These are phyloP conservation scores for Trichoderma sp. DNA, from an alignment of 2,329 filamentous ascomycete species.

Conservation along the genomic window DNA sequence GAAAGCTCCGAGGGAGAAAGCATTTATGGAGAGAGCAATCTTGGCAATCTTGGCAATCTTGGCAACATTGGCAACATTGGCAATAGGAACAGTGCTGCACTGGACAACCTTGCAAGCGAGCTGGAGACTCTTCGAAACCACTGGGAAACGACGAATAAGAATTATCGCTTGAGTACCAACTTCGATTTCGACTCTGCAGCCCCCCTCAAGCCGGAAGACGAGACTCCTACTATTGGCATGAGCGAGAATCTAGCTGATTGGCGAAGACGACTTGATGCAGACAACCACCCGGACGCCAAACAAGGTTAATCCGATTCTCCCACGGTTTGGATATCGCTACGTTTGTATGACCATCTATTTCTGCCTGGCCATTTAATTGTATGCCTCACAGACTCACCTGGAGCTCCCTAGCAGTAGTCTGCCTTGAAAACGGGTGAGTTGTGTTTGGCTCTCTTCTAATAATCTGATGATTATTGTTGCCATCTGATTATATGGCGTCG, in stretches of 20 bases:
- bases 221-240: slow-evolving; percentile 53
- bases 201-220: slow-evolving; percentile 49
- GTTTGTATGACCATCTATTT: slow-evolving; percentile 41
- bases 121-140: slow-evolving; percentile 87
- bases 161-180: slow-evolving; percentile 85
- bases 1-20: slow-evolving; percentile 66
- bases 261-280: slow-evolving; percentile 73
- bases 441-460: background rate
- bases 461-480: slow-evolving; percentile 18
- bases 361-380: slow-evolving; percentile 37
- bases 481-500: slow-evolving; percentile 6
- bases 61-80: slow-evolving; percentile 39
- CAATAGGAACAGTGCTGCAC: slow-evolving; percentile 65
- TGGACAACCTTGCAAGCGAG: slow-evolving; percentile 90
- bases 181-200: slow-evolving; percentile 76
- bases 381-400: slow-evolving; percentile 11
- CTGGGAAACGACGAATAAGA: slow-evolving; percentile 96
- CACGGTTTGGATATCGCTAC: slow-evolving; percentile 36
- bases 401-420: background rate
- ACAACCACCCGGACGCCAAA: slow-evolving; percentile 41
- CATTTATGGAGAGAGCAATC: slow-evolving; percentile 59
- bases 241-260: slow-evolving; percentile 78
- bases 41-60: slow-evolving; percentile 41
- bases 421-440: background rate
- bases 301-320: slow-evolving; percentile 32